These are phyloP conservation scores for Geopyxis carbonaria DNA, from an alignment of 495 filamentous ascomycete species.

Conservation along the genomic window DNA sequence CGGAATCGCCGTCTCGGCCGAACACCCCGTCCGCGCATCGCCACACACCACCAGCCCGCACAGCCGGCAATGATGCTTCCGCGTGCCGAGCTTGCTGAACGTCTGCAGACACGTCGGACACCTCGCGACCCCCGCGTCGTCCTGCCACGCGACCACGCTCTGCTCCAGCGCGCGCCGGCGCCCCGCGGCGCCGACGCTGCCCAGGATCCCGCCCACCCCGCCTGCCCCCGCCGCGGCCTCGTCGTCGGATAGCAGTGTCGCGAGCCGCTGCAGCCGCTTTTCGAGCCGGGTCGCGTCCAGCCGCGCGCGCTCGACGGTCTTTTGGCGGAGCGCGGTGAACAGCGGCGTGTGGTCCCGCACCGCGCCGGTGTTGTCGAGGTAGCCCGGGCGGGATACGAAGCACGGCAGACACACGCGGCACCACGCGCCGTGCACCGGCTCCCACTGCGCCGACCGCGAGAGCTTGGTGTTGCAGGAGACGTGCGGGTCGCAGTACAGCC, in stretches of 20 bases:
- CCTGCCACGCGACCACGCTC: constrained; percentile 84
- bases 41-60: constrained; percentile 87
- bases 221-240: too few species aligned
- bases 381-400: constrained; percentile 88
- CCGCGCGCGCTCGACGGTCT: constrained; percentile 62
- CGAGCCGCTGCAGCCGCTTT: constrained; percentile 42
- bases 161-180: constrained; percentile 73
- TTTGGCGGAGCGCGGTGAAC: constrained; percentile 52
- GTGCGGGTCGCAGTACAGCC: constrained; percentile 90
- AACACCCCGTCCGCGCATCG: constrained; percentile 68
- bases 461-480: constrained; percentile 99
- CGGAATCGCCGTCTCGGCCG: constrained; percentile 61
- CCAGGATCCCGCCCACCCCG: too few species aligned
- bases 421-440: constrained; percentile 85
- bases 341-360: constrained; percentile 49
- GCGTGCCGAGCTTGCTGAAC: constrained; percentile 73
- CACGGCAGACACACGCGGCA: constrained; percentile 93
- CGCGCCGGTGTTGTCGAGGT: constrained; percentile 71
- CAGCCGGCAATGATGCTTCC: constrained; percentile 84
- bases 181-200: too few species aligned
- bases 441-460: constrained; percentile 72
- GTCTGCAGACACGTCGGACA: constrained; percentile 94
- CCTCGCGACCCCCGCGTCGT: constrained; percentile 58
- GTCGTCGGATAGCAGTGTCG: neutral
- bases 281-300: constrained; percentile 79